Evolutionary conservation across 179 eudicot species (phyloP), one percentile per base, ranked within the genome.

Genomic region (Drosera spatulata): DNA sequence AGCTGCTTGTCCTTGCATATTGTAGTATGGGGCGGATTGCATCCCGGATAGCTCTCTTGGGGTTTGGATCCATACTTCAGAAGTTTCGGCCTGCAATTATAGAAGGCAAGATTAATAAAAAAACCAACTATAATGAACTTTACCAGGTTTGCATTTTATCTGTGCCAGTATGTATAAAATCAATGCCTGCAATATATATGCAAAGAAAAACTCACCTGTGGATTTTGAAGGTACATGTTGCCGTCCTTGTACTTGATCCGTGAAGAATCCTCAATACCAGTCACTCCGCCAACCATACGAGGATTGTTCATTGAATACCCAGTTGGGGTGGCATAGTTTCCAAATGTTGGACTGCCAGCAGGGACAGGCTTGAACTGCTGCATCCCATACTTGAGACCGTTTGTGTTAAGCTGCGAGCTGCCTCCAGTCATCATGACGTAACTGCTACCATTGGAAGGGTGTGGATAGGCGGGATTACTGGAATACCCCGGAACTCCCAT

Each of bases 301-400:
- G 89, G 87, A 50, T 86, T 69, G 71, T 81, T 93, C 39, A 93
- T 66, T 39, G 95, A 70, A 75, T 89, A 93, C n/a, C 95, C 97
- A 69, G 81, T 54, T 41, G 99, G 85, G 58, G 63, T 74, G 49
- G 80, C 71, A 38, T 76, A 75, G 67, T 76, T 83, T 8, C 95
- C 90, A 66, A 84, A 93, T 7, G 90, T 64, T 3, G 95, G 85
- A 71, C 74, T 77, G 43, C 82, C 89, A 39, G 76, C 61, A 6
- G 95, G 93, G 51, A 88, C 79, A 63, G 95, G 86, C 66, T 93
- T 93, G 70, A 80, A 86, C 65, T 79, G 99, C 69, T 84, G 96
- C 60, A 84, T 77, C 44, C 90, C 90, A 61, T 85, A 88, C 78
- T 88, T 91, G 47, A 88, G 66, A 66, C 75, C 77, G 38, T 78